Evolutionary conservation across 148 eudicot species (phyloP), one percentile per base, ranked within the genome.

Genomic region (Chenopodium quinoa): DNA sequence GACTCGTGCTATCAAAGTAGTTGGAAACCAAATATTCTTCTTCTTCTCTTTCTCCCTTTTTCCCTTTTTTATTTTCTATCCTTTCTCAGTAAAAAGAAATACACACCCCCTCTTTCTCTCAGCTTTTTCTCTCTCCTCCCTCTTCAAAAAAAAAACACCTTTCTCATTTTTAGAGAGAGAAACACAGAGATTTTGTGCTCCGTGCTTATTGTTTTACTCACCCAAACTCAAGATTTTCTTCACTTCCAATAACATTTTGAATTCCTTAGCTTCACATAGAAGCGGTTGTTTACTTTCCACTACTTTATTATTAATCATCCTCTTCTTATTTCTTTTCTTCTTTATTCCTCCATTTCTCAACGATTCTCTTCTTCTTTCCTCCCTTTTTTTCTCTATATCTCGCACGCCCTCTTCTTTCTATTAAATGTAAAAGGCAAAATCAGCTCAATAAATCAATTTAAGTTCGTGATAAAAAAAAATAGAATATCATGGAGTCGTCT

Each of bases 231-330:
- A 40, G 44, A 40, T 40, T 40, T 40, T 40, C 44, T 40, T 5
- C 44, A 40, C 37, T 34, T 34, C 37, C 37, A 34, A 34, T 17
- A 70, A 31, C 32, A 31, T 3, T 40, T 70, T 84, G 83, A 77
- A 34, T 40, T 40, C 7, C 44, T 40, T 79, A 83, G 88, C 87
- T 87, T 82, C 86, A 76, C 76, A 77, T 81, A 84, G 82, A 85
- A 85, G 83, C 86, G 37, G 79, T 80, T 71, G 54, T 75, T 52
- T 76, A 1, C 80, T 40, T 48, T 74, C 75, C 85, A 48, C 78
- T 69, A 37, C 69, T 75, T 82, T 75, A 31, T 31, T 31, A 31
- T 4, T 40, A 31, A 31, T 78, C 1, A 17, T 75, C 71, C 63
- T 40, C 70, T 83, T 75, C 74, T 64, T 68, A 4, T 56, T 20